Base-by-base conservation (phyloP, 169 alveolate genomes). In the Perkinsus chesapeaki region DNA sequence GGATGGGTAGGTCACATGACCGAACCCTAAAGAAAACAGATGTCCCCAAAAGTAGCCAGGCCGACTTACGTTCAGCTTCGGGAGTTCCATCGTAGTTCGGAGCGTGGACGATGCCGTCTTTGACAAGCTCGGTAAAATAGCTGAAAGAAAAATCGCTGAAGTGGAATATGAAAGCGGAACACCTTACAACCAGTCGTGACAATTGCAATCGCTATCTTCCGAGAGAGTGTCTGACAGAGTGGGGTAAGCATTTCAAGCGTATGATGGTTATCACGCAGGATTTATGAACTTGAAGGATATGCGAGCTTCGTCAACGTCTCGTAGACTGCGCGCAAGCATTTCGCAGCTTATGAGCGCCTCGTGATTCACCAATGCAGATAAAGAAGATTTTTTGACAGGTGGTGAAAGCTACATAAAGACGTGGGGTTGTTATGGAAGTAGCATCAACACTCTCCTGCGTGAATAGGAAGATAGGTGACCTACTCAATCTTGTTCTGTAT, bases 401-500 rank as follows among this genome's bases (percentile, higher is more conserved):
- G n/a, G n/a, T n/a, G n/a, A n/a, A n/a, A n/a, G n/a, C n/a, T n/a
- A n/a, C n/a, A n/a, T n/a, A n/a, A n/a, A n/a, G n/a, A n/a, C n/a
- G n/a, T n/a, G n/a, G n/a, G n/a, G n/a, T n/a, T n/a, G n/a, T n/a
- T n/a, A n/a, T n/a, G n/a, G n/a, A n/a, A n/a, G n/a, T n/a, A n/a
- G n/a, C n/a, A n/a, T n/a, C n/a, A n/a, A n/a, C n/a, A n/a, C n/a
- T n/a, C n/a, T n/a, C n/a, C n/a, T n/a, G n/a, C n/a, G 34, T n/a
- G 72, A 27, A 72, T n/a, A 91, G 60, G 3, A 23, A 1, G 43
- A 90, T 23, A 0, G 23, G 20, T 98, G 95, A 97, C 99, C 96
- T 99, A 99, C 92, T 99, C 99, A 39, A 99, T 98, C 96, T 99
- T 99, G 95, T 98, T 98, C 95, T 98, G 98, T 60, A 98, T 98